Evolutionary conservation across 768 basidiomycete species (phyloP), one percentile per base, ranked within the genome.

Genomic region (Galerina sulciceps): DNA sequence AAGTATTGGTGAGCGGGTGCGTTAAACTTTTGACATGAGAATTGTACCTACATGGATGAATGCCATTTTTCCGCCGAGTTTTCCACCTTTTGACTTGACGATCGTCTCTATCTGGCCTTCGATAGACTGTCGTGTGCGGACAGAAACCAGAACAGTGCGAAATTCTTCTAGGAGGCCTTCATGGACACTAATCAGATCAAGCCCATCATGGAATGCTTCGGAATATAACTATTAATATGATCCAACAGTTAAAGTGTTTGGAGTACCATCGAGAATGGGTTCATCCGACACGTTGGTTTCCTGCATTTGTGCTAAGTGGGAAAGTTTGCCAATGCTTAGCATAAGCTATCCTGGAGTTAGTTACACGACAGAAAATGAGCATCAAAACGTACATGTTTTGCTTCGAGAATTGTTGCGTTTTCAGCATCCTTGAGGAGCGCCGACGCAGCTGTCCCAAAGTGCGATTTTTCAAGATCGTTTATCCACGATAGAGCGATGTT

Each of bases 181-280:
- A 63, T 96, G 94, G 2, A 96, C 88, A 56, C 88, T 88, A 63
- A 97, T 81, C 59, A 96, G 88, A 73, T 99, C 93, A 48, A 98
- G 81, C 23, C 84, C 85, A 64, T 94, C 88, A 65, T 98, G 93
- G 78, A 95, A 90, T 2, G 82, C 94, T 95, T 62, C 0, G 42
- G 57, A 35, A 36, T n/a, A 57, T 59, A 63, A 56, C 49, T 58
- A 37, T 41, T 18, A 53, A 14, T 17, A 14, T 38, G 20, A 54
- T 45, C 17, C 14, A 26, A 51, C 4, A 50, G 22, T 6, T 22
- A 50, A 31, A 26, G 23, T 34, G 53, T 26, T 41, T 9, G 47
- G 68, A 75, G 51, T 68, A 87, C 90, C 82, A 69, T 86, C 87
- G 13, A 91, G 75, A 55, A 76, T 75, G 34, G 67, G 68, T 54